Evolutionary conservation across 768 basidiomycete species (phyloP).

Genomic region (Hericium alpestre): DNA sequence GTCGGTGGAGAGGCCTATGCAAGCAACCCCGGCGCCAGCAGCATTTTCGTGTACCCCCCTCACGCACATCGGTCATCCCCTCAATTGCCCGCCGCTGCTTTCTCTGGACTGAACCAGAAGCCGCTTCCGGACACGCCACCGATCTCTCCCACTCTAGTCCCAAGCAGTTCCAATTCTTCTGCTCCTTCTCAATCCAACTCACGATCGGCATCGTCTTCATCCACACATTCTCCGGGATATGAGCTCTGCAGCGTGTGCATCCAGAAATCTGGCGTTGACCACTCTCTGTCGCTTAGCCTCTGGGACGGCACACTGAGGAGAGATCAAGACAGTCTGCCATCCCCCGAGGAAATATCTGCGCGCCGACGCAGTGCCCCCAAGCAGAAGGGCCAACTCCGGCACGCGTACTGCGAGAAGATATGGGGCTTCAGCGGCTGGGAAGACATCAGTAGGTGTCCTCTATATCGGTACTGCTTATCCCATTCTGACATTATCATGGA

Average conservation of each 20-base stretch:
- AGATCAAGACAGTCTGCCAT: constrained; percentile 30
- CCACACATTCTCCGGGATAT: constrained; percentile 38
- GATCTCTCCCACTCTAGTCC: constrained; percentile 4
- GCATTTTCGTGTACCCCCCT: background rate
- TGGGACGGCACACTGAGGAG: no score
- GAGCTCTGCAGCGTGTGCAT: constrained; percentile 81
- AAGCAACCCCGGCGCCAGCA: background rate
- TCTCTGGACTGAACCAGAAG: constrained; percentile 21
- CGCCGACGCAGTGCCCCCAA: constrained; percentile 58
- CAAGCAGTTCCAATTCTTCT: constrained; percentile 3
- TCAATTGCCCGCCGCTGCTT: background rate
- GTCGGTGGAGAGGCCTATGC: constrained; percentile 1
- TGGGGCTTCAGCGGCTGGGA: constrained; percentile 83
- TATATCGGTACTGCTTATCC: constrained; percentile 1
- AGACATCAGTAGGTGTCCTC: constrained; percentile 61
- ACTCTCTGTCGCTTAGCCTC: constrained; percentile 30
- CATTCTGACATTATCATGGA: constrained; percentile 12
- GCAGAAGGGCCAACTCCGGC: constrained; percentile 65
- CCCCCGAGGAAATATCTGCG: constrained; percentile 44
- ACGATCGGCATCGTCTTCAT: constrained; percentile 1
- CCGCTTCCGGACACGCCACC: constrained; percentile 36
- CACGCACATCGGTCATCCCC: constrained; percentile 5
- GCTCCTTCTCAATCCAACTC: constrained; percentile 11
- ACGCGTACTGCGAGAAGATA: constrained; percentile 78
- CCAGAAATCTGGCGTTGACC: constrained; percentile 64